Base-by-base conservation (phyloP, 2,329 filamentous ascomycete species). In the Ophiostoma perfectum region DNA sequence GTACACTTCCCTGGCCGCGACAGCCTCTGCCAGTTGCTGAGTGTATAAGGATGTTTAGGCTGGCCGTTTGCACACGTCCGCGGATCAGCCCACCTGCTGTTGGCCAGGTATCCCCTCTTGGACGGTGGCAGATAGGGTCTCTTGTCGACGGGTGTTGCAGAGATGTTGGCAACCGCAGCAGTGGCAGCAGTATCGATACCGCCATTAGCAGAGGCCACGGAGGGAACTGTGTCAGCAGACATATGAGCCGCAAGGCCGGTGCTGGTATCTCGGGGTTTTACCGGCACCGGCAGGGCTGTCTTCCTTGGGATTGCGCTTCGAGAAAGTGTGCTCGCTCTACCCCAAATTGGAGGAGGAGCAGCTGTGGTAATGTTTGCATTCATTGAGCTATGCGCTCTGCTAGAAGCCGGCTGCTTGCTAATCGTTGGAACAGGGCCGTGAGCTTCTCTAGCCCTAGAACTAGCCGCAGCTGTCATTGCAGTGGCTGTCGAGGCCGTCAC, bases 61-160 rank as follows among this genome's bases (percentile, higher is more conserved):
- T 16, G 45, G 4, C 52, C 49, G 16, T 65, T 52, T 36, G 58
- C 38, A 18, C 63, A 64, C 14, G 52, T 64, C 38, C 41, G 36
- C 18, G 68, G 66, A 18, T 58, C 11, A 18, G 68, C 66, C 66
- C 68, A 69, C 47, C 68, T 55, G 18, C 66, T 69, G 36, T 63
- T 38, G 18, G 68, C 68, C 63, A 67, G 41, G 39, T 4, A 39
- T 3, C 11, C 36, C 38, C 9, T 14, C 38, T 64, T 27, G 7
- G 14, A 0, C 0, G 11, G 16, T 11, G 39, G 60, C 7, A 63
- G 38, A 60, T 38, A 14, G 5, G 55, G 2, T 4, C 12, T 38
- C 4, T 36, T 39, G 18, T 42, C 39, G 16, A 3, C 14, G 16
- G 16, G 39, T 4, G 39, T 39, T 38, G 55, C 27, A 60, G 4